Base-by-base conservation (phyloP, 2,329 filamentous ascomycete species). In the Ampelomyces quisqualis region DNA sequence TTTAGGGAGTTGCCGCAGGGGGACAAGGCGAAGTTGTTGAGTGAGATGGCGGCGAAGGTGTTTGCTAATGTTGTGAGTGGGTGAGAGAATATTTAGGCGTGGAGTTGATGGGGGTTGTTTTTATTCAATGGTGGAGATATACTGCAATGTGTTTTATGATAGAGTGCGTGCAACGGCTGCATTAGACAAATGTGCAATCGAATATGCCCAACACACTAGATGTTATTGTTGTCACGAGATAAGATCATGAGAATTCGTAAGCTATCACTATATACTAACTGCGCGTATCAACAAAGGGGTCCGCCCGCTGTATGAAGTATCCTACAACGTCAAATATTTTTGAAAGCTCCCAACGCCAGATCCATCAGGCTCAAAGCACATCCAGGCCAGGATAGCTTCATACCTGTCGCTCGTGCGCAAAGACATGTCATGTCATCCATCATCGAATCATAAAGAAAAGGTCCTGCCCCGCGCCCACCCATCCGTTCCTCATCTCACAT, bases 1-100 rank as follows among this genome's bases (percentile, higher is more conserved):
- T 97, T 91, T 67, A 82, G 88, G 75, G 87, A 95, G 57, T 74
- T 98, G 61, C 90, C 90, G 35, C 86, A 89, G 68, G 77, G 77
- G 35, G 90, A 95, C 61, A 86, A 88, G 62, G 83, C 89, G 39
- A 83, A 82, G 67, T 70, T 98, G 58, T 74, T 97, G 47, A 86
- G 84, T 63, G 87, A 94, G 69, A 70, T 97, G 62, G 91, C 91
- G 1, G 82, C 84, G 20, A 91, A 88, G 69, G 85, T 96, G 1
- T 90, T 96, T 64, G 87, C 85, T 49, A 85, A 89, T 66, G 85
- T 84, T 14, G 84, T 88, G 7, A 34, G 22, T 33, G 43, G 52
- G 8, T 37, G 15, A 17, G 37, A 5, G 7, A 24, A 27, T 15
- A 15, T 15, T 28, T 11, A 24, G 40, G 30, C n/a, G 34, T 31